Evolutionary conservation across 2,329 filamentous ascomycete species (phyloP).

Genomic region (Talaromyces piceae): DNA sequence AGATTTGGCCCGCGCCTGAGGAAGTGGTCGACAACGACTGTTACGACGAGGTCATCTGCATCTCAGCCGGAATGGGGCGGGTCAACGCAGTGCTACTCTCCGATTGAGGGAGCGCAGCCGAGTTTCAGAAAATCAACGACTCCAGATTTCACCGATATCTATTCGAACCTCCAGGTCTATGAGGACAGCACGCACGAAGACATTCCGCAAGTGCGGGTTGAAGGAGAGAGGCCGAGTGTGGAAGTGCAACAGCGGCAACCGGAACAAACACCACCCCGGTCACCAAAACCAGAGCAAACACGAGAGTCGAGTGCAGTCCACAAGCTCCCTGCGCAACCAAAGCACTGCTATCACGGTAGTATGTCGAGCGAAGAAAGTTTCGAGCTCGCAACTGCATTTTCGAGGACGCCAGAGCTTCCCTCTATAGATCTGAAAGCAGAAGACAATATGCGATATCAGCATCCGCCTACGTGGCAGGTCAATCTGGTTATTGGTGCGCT

Average conservation of each 20-base stretch:
- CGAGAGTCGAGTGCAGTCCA: neutral
- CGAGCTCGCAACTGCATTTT: neutral
- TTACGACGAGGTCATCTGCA: neutral
- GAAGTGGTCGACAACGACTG: neutral
- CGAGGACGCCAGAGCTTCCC: neutral
- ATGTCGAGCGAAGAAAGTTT: conserved; percentile 2
- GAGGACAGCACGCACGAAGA: neutral
- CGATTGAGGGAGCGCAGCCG: neutral
- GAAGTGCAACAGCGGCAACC: neutral
- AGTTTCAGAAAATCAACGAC: neutral
- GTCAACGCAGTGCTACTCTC: conserved; percentile 3
- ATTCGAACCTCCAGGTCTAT: neutral
- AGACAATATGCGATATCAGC: neutral
- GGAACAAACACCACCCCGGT: neutral
- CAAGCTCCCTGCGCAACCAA: neutral
- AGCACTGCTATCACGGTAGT: neutral
- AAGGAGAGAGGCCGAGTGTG: neutral
- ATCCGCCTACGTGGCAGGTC: neutral
- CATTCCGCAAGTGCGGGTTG: neutral
- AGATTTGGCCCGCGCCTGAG: conserved; percentile 1
- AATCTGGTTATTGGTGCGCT: neutral
- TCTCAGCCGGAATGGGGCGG: neutral
- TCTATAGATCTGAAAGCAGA: neutral
- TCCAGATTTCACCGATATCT: neutral
- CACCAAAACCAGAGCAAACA: neutral